Base-by-base conservation (phyloP, 495 filamentous ascomycete species). In the Aspergillus mulundensis region DNA sequence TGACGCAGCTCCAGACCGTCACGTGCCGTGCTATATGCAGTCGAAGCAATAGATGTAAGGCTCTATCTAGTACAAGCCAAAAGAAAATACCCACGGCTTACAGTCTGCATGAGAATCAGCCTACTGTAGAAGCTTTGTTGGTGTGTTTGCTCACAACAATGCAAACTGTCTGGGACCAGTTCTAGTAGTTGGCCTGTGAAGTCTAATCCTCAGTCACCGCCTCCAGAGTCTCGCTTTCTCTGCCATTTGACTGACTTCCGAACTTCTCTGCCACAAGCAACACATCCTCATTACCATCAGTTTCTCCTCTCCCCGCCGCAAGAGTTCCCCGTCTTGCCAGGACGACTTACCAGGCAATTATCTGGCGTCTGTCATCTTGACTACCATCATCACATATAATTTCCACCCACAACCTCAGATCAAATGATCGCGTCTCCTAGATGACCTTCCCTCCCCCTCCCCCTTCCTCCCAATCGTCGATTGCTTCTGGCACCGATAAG, bases 391-490 rank as follows among this genome's bases (percentile, higher is more conserved):
- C 57, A 59, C 61, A 54, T 61, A 65, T 50, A 65, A 75, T 73
- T 72, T 69, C 74, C 70, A 75, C 70, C 55, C 63, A 69, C 67
- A 66, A 65, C 66, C 60, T 65, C 69, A 72, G 71, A 74, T 77
- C 79, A 78, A 81, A 81, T 81, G 79, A 77, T 79, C 71, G 74
- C 71, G 73, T 77, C 77, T 80, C 79, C 78, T 82, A 82, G 79
- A 84, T 84, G 81, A 84, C 74, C 78, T 81, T 79, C 75, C 79
- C 77, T 78, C 75, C 79, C 74, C 78, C 80, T 76, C 75, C 76
- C 70, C 77, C 79, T 79, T 77, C 76, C 75, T 74, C 79, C 73
- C 78, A 80, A 74, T 79, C 84, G 74, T 81, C 81, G 71, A 82
- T 77, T 75, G 76, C 77, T 79, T 77, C 80, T 73, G 76, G 75